Percentiles rank a stretch among this genome's conserved stretches.
These are phyloP conservation scores for Eucalyptus tenuipes DNA, from an alignment of 345 rosid genomes.

Conservation along the genomic window DNA sequence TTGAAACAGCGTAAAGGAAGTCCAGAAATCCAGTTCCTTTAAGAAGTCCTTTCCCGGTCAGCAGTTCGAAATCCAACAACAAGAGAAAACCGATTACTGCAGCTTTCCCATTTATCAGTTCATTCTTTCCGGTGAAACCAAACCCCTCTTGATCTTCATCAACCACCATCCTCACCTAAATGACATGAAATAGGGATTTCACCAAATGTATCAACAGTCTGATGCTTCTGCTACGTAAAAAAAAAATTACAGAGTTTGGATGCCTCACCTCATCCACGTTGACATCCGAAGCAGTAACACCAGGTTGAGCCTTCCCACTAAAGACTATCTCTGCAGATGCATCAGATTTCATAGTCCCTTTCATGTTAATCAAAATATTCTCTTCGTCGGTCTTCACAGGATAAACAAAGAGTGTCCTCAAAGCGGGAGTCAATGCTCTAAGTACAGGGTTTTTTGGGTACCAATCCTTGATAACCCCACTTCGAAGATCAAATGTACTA, in stretches of 20 bases:
- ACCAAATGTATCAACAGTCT: background rate
- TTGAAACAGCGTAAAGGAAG: constrained; percentile 52
- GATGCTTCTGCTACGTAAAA: background rate
- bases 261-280: constrained; percentile 76
- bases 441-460: constrained; percentile 90
- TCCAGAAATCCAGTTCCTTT: constrained; percentile 94
- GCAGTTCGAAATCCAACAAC: constrained; percentile 80
- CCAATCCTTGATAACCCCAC: constrained; percentile 78
- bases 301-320: constrained; percentile 92
- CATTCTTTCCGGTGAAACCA: constrained; percentile 70
- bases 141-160: constrained; percentile 65
- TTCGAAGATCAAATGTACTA: constrained; percentile 70
- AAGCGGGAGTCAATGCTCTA: constrained; percentile 72
- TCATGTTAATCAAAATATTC: constrained; percentile 60
- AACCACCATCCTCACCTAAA: constrained; percentile 85
- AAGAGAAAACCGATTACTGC: constrained; percentile 82
- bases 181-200: background rate
- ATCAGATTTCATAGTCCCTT: constrained; percentile 27
- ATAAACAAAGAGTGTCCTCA: constrained; percentile 54
- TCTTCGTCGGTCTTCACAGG: constrained; percentile 70
- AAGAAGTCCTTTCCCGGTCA: constrained; percentile 89
- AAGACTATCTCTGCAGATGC: constrained; percentile 86
- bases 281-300: constrained; percentile 70
- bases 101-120: constrained; percentile 86
- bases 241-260: background rate